Evolutionary conservation across 1,284 basidiomycete species (phyloP), one percentile per base, ranked within the genome.

Genomic region (Moesziomyces parantarcticus): DNA sequence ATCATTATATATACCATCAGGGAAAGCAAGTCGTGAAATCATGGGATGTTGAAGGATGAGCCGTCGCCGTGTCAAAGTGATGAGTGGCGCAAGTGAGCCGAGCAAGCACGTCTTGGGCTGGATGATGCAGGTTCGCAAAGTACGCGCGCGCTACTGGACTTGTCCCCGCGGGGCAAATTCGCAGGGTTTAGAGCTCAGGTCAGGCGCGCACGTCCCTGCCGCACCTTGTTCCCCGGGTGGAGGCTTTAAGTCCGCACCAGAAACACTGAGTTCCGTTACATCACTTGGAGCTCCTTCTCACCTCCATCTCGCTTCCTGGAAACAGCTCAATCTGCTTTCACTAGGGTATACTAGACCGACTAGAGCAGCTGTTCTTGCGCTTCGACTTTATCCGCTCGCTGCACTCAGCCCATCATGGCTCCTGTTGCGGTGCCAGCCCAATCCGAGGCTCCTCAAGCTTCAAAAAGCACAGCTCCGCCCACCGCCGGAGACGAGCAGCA

Each of bases 31-130:
- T 16, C 18, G 36, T 16, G 36, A 39, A 16, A 39, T 39, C 14
- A 18, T 39, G 36, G 16, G 8, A 11, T 3, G 29, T 13, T 13
- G 29, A 32, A 39, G 16, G 36, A 18, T 16, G n/a, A n/a, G n/a
- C n/a, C n/a, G n/a, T n/a, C n/a, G n/a, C n/a, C n/a, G n/a, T n/a
- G n/a, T 39, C 36, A 8, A 39, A 8, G 16, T 39, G 36, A 18
- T 52, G 21, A 22, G 48, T 67, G 64, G 57, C 53, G 64, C 64
- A 53, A 67, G 34, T n/a, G 8, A 42, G 36, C 42, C 53, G 26
- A 44, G 20, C 60, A 58, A 67, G 64, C 64, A 67, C 64, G 64
- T 53, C 53, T 57, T 60, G 23, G 10, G 26, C 8, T 13, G 29
- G 10, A 32, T 8, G 29, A 32, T 32, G 29, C 29, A 32, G 29